These are phyloP conservation scores for Volvox africanus DNA, from an alignment of 139 green algal genomes.

Conservation along the genomic window DNA sequence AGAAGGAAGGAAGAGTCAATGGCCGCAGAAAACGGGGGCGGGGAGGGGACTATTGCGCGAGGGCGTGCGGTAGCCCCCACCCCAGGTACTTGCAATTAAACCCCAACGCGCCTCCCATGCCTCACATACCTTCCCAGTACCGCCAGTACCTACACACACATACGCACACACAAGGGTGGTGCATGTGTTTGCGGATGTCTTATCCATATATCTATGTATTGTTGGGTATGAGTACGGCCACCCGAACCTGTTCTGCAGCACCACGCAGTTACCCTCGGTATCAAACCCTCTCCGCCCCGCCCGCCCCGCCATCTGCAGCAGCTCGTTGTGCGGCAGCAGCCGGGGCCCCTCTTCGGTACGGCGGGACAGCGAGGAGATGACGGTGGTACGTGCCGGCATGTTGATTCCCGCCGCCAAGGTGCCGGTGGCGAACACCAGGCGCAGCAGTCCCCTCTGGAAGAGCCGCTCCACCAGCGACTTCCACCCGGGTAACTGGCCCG, in stretches of 20 bases:
- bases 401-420: constrained; percentile 98
- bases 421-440: constrained; percentile 96
- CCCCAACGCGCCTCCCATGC: no score
- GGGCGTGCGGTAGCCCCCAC: no score
- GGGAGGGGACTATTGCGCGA: no score
- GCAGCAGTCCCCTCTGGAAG: constrained; percentile 86
- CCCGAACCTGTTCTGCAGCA: constrained; percentile 73
- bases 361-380: constrained; percentile 83
- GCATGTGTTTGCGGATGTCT: no score
- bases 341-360: constrained; percentile 64
- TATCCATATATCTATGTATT: no score
- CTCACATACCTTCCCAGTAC: no score
- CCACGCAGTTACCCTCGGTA: constrained; percentile 80
- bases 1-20: background rate
- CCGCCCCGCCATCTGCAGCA: constrained; percentile 87
- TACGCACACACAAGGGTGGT: no score
- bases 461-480: constrained; percentile 91
- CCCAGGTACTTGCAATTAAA: no score
- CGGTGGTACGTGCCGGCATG: constrained; percentile 96
- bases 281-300: constrained; percentile 90
- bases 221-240: no score
- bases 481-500: constrained; percentile 93
- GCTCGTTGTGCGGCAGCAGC: constrained; percentile 89
- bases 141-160: no score
- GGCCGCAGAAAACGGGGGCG: background rate